These are phyloP conservation scores for Hygrocybe coccinea DNA, from an alignment of 768 basidiomycete genomes.

Conservation along the genomic window DNA sequence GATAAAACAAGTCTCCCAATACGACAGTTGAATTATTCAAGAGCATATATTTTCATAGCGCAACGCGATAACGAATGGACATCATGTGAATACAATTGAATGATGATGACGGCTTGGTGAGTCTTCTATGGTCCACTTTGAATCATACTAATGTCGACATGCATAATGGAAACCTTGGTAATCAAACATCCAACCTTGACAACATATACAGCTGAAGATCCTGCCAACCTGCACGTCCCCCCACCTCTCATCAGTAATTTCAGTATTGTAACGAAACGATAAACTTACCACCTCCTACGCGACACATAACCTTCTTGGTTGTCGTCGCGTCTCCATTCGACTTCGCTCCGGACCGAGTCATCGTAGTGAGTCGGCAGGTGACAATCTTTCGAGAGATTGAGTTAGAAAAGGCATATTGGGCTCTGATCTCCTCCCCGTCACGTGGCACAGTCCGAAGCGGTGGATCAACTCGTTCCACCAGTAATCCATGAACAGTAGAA, in stretches of 20 bases:
- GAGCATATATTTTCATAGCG: not conserved
- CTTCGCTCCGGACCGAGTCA: conserved; percentile 54
- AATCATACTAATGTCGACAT: not conserved
- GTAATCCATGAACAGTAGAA: conserved; percentile 67
- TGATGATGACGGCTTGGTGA: not conserved
- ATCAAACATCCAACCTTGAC: conserved; percentile 4
- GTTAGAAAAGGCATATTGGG: conserved; percentile 79
- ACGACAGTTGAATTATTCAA: not conserved
- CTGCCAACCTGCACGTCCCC: conserved; percentile 57
- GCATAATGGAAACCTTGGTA: not conserved
- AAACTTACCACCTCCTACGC: conserved; percentile 74
- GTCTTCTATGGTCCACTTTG: not conserved
- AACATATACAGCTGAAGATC: conserved; percentile 72
- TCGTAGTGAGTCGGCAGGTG: conserved; percentile 73
- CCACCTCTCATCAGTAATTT: not conserved
- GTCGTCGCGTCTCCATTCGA: conserved; percentile 44
- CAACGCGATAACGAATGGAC: conserved; percentile 4
- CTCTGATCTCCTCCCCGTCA: conserved; percentile 75
- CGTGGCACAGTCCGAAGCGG: conserved; percentile 60
- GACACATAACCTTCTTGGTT: conserved; percentile 83
- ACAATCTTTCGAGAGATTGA: conserved; percentile 68
- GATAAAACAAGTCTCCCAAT: too few relatives aligned
- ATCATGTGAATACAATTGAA: not conserved
- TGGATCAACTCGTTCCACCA: conserved; percentile 77
- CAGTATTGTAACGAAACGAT: not conserved